phyloP scores from a whole-genome alignment of 805 yeast species.

The Wickerhamiella shivajii region DNA sequence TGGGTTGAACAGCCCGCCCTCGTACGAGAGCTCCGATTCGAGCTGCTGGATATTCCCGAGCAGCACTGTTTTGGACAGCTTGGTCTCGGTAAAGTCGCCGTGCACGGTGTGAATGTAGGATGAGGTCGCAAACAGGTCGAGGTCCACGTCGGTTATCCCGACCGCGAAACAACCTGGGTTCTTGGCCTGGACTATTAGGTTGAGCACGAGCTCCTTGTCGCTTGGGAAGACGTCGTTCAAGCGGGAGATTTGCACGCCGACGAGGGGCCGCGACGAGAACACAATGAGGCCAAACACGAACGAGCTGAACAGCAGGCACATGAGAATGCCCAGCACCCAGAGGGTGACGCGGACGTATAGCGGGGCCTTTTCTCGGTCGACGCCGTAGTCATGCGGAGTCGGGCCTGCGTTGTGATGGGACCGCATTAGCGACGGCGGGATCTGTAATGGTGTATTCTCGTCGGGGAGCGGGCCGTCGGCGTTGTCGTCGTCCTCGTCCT shows the following conservation, averaged over 20 bases:
- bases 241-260: conserved; percentile 44
- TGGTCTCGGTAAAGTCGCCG: conserved; percentile 21
- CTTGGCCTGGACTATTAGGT: conserved; percentile 59
- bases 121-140: conserved; percentile 59
- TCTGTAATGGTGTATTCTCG: conserved; percentile 24
- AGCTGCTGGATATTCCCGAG: conserved; percentile 53
- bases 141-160: conserved; percentile 45
- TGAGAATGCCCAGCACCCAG: conserved; percentile 22
- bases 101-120: conserved; percentile 15
- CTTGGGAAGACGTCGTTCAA: conserved; percentile 62
- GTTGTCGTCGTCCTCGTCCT: conserved; percentile 26
- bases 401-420: conserved; percentile 3
- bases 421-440: neutral
- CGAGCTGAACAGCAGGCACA: conserved; percentile 33
- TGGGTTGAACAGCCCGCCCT: conserved; percentile 62
- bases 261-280: conserved; percentile 75
- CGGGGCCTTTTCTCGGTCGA: conserved; percentile 5
- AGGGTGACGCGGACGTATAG: conserved; percentile 20
- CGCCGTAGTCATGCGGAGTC: conserved; percentile 35
- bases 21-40: conserved; percentile 60
- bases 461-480: conserved; percentile 35
- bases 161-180: conserved; percentile 79
- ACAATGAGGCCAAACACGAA: conserved; percentile 70
- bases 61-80: conserved; percentile 65
- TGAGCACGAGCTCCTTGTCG: conserved; percentile 73